Base-by-base conservation (phyloP, 2,329 filamentous ascomycete genomes). In the Emmonsia crescens region DNA sequence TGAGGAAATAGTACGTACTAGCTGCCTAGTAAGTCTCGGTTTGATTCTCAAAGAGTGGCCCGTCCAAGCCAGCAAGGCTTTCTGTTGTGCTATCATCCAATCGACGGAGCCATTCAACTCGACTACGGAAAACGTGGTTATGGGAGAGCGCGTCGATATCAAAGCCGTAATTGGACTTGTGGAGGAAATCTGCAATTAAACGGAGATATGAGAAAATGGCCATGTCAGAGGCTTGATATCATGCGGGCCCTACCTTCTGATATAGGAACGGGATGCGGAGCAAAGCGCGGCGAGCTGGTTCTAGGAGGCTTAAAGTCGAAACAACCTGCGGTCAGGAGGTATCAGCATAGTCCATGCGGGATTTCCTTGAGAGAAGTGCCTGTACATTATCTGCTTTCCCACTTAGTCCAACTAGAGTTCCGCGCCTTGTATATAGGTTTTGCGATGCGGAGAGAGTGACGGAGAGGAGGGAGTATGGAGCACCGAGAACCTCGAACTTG, bases 191-290 rank as follows among this genome's bases (percentile, higher is more conserved):
- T 89, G 81, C 29, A 60, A 27, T 9, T 49, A 14, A 14, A 56
- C 70, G 52, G 69, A 64, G 64, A 14, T 38, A 24, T 44, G 31
- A 60, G 31, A 48, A 31, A 31, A 51, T 24, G 29, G 3, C 2
- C 48, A 57, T 21, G 27, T 42, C 36, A 19, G 3, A 10, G 12
- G 36, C 33, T 27, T 54, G 29, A 49, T 29, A 21, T 10, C 29
- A 21, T 19, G n/a, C 19, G 44, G 59, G 52, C 59, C 63, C 54
- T 61, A 80, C 78, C 72, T 82, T 83, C 77, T 97, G 93, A 77
- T 97, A 97, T 64, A 99, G 82, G 76, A 99, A 99, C 0, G 94
- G 94, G 58, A 97, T 88, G 66, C 92, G 91, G 33, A 96, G 83
- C 56, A 86, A 76, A 29, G 88, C 88, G 74, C 94, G 86, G 63